Conservation (phyloP, 2,329 filamentous ascomycete species). For the Fusarium solani-melongenae region DNA sequence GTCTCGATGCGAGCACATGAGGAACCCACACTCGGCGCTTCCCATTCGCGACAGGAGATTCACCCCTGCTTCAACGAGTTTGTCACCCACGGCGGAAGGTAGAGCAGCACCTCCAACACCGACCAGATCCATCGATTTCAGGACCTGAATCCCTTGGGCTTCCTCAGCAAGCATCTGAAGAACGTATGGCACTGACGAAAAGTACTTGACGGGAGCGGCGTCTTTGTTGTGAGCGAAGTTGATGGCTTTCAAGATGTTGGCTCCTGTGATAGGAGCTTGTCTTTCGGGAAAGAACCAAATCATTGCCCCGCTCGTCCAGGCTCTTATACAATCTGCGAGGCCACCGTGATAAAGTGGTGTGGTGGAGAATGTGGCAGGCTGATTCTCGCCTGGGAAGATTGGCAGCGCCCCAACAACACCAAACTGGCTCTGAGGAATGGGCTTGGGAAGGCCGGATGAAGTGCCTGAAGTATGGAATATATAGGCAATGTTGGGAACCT, state of each 20-base stretch:
- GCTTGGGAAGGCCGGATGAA: constrained; percentile 71
- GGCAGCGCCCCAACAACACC: constrained; percentile 67
- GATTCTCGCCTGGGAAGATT: constrained; percentile 49
- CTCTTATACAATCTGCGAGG: constrained; percentile 69
- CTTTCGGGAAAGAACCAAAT: constrained; percentile 73
- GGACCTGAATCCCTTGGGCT: constrained; percentile 51
- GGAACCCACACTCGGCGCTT: constrained; percentile 74
- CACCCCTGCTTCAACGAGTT: constrained; percentile 61
- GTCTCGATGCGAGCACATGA: constrained; percentile 70
- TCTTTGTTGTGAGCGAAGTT: constrained; percentile 46
- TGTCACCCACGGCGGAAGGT: constrained; percentile 62
- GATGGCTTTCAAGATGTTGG: constrained; percentile 63
- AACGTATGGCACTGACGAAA: constrained; percentile 71
- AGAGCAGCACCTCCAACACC: constrained; percentile 73
- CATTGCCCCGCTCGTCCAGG: constrained; percentile 68
- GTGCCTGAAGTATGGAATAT: constrained; percentile 74
- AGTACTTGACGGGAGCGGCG: constrained; percentile 59
- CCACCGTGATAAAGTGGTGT: constrained; percentile 76
- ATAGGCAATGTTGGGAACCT: constrained; percentile 60
- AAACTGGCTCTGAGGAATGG: constrained; percentile 67
- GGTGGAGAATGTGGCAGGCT: constrained; percentile 68
- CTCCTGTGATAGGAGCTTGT: constrained; percentile 64
- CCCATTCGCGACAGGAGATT: constrained; percentile 72
- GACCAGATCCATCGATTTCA: constrained; percentile 68
- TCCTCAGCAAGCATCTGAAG: constrained; percentile 63